phyloP scores from a whole-genome alignment of 140 eudicot genomes.

The Ambrosia hybrid region DNA sequence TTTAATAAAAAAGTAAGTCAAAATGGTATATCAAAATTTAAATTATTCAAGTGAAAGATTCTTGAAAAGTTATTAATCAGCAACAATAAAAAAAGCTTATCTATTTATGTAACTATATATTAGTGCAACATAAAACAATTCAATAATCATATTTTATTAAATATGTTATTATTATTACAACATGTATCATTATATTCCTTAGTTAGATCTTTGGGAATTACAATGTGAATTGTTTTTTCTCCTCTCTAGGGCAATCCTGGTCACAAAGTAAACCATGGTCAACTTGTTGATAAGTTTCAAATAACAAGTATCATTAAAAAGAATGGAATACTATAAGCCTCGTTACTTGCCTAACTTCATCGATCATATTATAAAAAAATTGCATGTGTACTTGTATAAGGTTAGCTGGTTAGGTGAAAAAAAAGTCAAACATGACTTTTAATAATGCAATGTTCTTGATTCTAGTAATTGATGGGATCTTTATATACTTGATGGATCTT shows the following conservation, averaged over 20 bases:
- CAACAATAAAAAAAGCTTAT: no score
- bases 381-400: constrained; percentile 6
- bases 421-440: constrained; percentile 26
- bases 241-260: constrained; percentile 9
- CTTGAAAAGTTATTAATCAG: not conserved
- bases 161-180: constrained; percentile 3
- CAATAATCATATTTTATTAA: not conserved
- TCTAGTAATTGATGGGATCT: constrained; percentile 4
- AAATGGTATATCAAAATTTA: no score
- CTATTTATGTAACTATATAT: no score
- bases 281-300: constrained; percentile 17
- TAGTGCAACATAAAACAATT: not conserved
- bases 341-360: constrained; percentile 10
- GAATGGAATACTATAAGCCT: constrained; percentile 20
- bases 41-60: not conserved
- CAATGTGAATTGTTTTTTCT: constrained; percentile 12
- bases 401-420: constrained; percentile 12
- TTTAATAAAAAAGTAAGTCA: no score
- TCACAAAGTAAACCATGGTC: constrained; percentile 31
- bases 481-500: not conserved
- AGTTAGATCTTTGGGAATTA: constrained; percentile 18
- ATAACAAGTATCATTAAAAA: not conserved
- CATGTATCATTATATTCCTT: constrained; percentile 12
- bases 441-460: constrained; percentile 10
- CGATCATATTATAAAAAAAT: constrained; percentile 13